Evolutionary conservation across 2,329 filamentous ascomycete species (phyloP), one percentile per base, ranked within the genome.

Genomic region (Hypoxylon sp.): DNA sequence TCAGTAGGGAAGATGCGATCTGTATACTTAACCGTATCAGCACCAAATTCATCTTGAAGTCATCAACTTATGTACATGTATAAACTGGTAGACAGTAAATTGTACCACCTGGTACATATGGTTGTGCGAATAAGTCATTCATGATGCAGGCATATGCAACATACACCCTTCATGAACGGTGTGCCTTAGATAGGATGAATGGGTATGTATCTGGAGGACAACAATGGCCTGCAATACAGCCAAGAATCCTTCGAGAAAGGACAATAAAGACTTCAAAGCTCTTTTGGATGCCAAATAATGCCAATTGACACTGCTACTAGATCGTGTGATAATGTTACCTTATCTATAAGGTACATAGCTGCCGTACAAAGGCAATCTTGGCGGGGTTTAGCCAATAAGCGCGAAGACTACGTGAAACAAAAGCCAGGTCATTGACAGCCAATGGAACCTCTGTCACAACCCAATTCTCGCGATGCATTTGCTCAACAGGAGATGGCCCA

Each of bases 361-460:
- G 53, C 21, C 19, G 48, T 44, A 52, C 60, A 52, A 51, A 62
- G 8, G 17, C 39, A 31, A 31, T 29, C 19, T 54, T 64, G 31
- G 65, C 47, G 62, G 69, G 64, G 65, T 67, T 58, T 60, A 15
- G 59, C 58, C 42, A 56, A 66, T 61, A 69, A 67, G 51, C 63
- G 59, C 46, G 59, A 68, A 65, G 63, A 48, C 58, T 31, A 65
- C 51, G 63, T 77, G 76, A 78, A 78, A 78, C 76, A 65, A 8
- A 56, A 72, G 72, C 54, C 55, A 56, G 72, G 67, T 67, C 52
- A 62, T 62, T 68, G 37, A 69, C 61, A 73, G 70, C 76, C 76
- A 78, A 78, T 78, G 66, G 65, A 74, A 56, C 17, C 50, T 47
- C 42, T 2, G 51, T 53, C 53, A 47, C 65, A 66, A 68, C 50